phyloP scores from a whole-genome alignment of 2,329 filamentous ascomycete species.

The Aureobasidium sp. region DNA sequence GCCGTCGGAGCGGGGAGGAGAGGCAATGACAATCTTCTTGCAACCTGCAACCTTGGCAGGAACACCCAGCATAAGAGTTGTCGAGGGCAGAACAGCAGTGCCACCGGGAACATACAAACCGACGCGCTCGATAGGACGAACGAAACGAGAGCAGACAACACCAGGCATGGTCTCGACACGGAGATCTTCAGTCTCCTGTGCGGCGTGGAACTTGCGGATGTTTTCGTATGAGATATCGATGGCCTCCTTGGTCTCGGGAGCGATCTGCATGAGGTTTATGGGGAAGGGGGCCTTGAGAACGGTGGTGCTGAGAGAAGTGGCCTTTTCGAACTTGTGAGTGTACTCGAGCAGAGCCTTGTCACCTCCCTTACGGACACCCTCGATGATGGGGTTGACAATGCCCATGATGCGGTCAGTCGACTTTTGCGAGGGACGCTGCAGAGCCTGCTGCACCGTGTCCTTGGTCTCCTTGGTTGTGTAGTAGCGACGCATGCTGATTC shows the following conservation, averaged over 20 bases:
- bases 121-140: constrained; percentile 87
- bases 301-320: constrained; percentile 78
- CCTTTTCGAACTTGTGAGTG: constrained; percentile 97
- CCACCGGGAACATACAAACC: constrained; percentile 93
- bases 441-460: constrained; percentile 60
- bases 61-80: constrained; percentile 94
- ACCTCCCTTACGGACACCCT: constrained; percentile 72
- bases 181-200: constrained; percentile 77
- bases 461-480: constrained; percentile 57
- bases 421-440: constrained; percentile 86
- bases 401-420: constrained; percentile 90
- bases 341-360: constrained; percentile 86
- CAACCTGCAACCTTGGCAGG: constrained; percentile 97
- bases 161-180: constrained; percentile 96
- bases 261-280: constrained; percentile 72
- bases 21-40: constrained; percentile 87
- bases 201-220: constrained; percentile 86
- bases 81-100: constrained; percentile 93
- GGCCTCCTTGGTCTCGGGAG: constrained; percentile 77
- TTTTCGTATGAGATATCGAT: constrained; percentile 93
- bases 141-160: constrained; percentile 88
- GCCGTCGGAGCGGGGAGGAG: constrained; percentile 81
- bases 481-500: constrained; percentile 77
- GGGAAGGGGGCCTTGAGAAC: constrained; percentile 88
- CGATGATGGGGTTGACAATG: constrained; percentile 85